phyloP scores from a whole-genome alignment of 768 basidiomycete species.

The Galerina sulciceps region DNA sequence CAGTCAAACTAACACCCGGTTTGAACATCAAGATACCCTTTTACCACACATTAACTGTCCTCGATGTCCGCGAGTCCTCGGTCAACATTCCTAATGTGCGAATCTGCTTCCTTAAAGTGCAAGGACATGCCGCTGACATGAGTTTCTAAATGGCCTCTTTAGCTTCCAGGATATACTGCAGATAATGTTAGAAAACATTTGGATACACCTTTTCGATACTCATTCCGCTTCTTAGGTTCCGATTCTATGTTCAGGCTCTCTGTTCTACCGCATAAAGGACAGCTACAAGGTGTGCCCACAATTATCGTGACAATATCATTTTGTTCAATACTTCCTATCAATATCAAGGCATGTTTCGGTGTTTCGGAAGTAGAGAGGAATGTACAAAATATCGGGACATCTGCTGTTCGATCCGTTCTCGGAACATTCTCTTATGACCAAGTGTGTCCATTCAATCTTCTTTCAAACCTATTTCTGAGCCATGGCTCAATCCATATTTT shows the following conservation, averaged over 20 bases:
- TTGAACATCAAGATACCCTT: conserved; percentile 49
- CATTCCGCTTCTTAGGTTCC: conserved; percentile 42
- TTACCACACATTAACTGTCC: conserved; percentile 46
- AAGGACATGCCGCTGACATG: background rate
- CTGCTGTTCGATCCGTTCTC: conserved; percentile 57
- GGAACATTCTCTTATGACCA: conserved; percentile 55
- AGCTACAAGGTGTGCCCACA: conserved; percentile 43
- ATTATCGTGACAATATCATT: no score
- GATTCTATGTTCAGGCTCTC: conserved; percentile 54
- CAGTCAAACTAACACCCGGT: conserved; percentile 48
- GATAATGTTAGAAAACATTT: conserved; percentile 29
- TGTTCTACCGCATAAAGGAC: conserved; percentile 56
- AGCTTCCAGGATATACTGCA: conserved; percentile 38
- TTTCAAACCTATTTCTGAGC: background rate
- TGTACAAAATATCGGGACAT: conserved; percentile 56
- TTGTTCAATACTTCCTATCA: background rate
- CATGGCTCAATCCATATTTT: background rate
- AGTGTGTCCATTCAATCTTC: conserved; percentile 22
- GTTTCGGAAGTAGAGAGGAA: conserved; percentile 53
- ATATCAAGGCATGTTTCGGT: conserved; percentile 47
- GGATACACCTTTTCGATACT: background rate
- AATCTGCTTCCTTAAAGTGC: background rate
- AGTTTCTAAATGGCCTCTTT: background rate
- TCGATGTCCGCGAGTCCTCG: conserved; percentile 52
- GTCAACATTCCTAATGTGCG: conserved; percentile 48